These are phyloP conservation scores for Gryganskiella cystojenkinii DNA, from an alignment of 192 early-diverging fungal genomes.

Conservation along the genomic window DNA sequence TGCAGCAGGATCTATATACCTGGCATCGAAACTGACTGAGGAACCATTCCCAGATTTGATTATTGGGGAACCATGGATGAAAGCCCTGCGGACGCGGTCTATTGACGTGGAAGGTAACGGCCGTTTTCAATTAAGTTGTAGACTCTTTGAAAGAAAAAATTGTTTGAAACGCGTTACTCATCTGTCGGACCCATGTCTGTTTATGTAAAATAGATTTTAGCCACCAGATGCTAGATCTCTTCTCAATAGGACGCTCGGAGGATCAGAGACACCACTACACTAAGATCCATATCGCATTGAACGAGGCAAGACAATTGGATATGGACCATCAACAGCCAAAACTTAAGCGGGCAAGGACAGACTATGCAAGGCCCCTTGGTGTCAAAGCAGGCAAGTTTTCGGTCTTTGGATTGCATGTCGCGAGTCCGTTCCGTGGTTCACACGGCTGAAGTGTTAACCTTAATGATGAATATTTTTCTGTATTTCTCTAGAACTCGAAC, in stretches of 20 bases:
- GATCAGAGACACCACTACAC: slow-evolving; percentile 50
- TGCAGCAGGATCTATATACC: slow-evolving; percentile 70
- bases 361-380: slow-evolving; percentile 20
- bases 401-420: background rate
- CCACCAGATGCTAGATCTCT: slow-evolving; percentile 62
- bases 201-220: slow-evolving; percentile 53
- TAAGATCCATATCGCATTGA: slow-evolving; percentile 59
- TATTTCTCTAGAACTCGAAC: slow-evolving; percentile 32
- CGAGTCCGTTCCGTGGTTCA: background rate
- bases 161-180: no score
- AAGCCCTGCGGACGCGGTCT: slow-evolving; percentile 55
- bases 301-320: slow-evolving; percentile 53
- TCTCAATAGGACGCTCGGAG: slow-evolving; percentile 53
- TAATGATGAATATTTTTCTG: background rate
- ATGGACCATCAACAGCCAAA: slow-evolving; percentile 32
- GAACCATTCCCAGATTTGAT: slow-evolving; percentile 50
- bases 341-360: slow-evolving; percentile 25
- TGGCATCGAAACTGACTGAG: slow-evolving; percentile 58
- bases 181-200: background rate
- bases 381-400: slow-evolving; percentile 30
- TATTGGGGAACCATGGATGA: slow-evolving; percentile 59
- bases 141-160: background rate
- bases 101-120: slow-evolving; percentile 69
- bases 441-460: slow-evolving; percentile 6
- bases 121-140: background rate